Evolutionary conservation across 345 rosid species (phyloP), one percentile per base, ranked within the genome.

Genomic region (Chamaenerion angustifolium): DNA sequence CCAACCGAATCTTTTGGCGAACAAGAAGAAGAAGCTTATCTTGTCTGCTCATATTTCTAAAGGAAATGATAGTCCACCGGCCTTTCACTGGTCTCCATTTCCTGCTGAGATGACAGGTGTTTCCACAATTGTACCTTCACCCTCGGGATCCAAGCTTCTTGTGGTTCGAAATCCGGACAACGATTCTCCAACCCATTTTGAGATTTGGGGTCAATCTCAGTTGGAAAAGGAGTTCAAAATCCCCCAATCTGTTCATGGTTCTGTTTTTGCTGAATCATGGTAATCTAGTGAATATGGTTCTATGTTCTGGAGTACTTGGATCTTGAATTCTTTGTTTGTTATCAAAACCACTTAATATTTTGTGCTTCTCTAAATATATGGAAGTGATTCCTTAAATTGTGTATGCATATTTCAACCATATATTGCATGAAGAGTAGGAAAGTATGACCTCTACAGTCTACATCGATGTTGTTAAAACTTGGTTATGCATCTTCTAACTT

Each of bases 191-290:
- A 75, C 81, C 8, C 80, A 58, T 46, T 76, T 92, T 74, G 93
- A 92, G 74, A 68, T 92, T 51, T 92, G 98, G 98, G 66, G 67
- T 65, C 71, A 72, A 4, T 79, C 74, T 59, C 82, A 78, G 58
- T 46, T 92, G 56, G 98, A 83, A 68, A 82, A 82, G 50, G 98
- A 87, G 65, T 80, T 84, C 57, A 79, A 64, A 43, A 65, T 87
- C 44, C 85, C 98, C 10, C 85, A 63, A 42, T 76, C 90, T 45
- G 68, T 72, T 71, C 98, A 92, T 58, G 94, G 95, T 53, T 78
- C 85, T 11, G 85, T 92, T 10, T 87, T 73, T 23, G 60, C 59
- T 16, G 98, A 92, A 67, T 93, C 90, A 71, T 92, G 98, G 98
- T 92, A 73, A 4, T 58, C 52, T 42, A 42, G 9, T 51, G 16